Evolutionary conservation across 805 yeast species (phyloP), one percentile per base, ranked within the genome.

Genomic region (Clavispora vitiphila): DNA sequence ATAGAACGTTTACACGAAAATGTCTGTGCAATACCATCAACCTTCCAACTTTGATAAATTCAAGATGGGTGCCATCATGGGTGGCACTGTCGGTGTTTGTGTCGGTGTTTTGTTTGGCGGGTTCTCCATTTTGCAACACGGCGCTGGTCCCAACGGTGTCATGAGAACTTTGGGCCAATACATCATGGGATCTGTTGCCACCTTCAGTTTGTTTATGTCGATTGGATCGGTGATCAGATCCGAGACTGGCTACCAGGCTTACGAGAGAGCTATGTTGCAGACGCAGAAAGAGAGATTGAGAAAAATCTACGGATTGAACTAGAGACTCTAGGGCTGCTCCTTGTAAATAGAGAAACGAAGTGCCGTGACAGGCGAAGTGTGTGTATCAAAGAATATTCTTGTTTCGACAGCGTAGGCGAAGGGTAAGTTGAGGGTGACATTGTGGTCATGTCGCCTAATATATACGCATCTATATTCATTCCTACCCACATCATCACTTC

Each of bases 41-140:
- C 96, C 95, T 43, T 84, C 96, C 37, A 81, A 84, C 65, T 88
- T 90, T 70, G 96, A 93, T 42, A 93, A 93, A 71, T 86, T 93
- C 78, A 93, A 93, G 70, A 93, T 93, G 98, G 99, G 99, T 41
- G 83, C 89, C 47, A 71, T 91, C 71, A 93, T 93, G 97, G 99
- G 99, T 49, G 69, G 81, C 43, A 78, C 88, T 26, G 90, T 83
- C 26, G 99, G 99, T 50, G 93, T 89, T 8, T 93, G 95, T 57
- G 88, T 91, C 30, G 99, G 99, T 48, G 83, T 91, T 37, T 70
- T 95, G 51, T 93, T 91, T 63, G 99, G 98, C 39, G 96, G 96
- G 19, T 81, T 86, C 58, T 83, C 96, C 44, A 84, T 95, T 53
- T 64, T 88, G 50, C 90, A 89, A 42, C 82, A 85, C 52, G 99